Base-by-base conservation (phyloP, 2,329 filamentous ascomycete genomes). In the Penicillium occitanis region DNA sequence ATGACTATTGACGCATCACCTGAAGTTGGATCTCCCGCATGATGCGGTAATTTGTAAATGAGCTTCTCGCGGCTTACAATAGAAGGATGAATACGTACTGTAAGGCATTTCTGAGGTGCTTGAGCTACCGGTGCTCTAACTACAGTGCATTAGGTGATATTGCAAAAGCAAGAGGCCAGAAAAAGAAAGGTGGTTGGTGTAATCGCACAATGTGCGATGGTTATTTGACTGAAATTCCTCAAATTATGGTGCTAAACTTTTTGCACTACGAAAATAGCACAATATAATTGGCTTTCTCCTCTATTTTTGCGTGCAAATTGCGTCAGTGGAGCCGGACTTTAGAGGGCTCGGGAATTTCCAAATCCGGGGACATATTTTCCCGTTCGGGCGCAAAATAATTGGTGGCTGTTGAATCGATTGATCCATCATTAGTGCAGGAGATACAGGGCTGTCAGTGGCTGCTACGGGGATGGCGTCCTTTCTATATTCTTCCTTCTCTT, bases 311-410 rank as follows among this genome's bases (percentile, higher is more conserved):
- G n/a, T 53, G 50, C 17, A 33, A 57, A 44, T 59, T 44, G 55
- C 37, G n/a, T 14, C 14, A 10, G 30, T 51, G 60, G 44, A 14
- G 19, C 42, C 59, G 59, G 44, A 50, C 11, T 61, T 61, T 61
- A 50, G 42, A 44, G 59, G 59, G 25, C 59, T 61, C 59, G 59
- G 59, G 59, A 14, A 61, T 61, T 61, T 28, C n/a, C 42, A 48
- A 35, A 51, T 5, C 17, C 25, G 42, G 58, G 1, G n/a, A 11
- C 17, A 48, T 33, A 50, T 61, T 61, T 61, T 25, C 30, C 58
- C 58, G 11, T 48, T 61, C 22, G 14, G 42, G 25, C n/a, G 59
- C 25, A 17, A n/a, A 61, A 13, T 19, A n/a, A 48, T 25, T 22
- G 11, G 28, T 33, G 25, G 17, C 50, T 19, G n/a, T 50, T 13